Conservation (phyloP, 2,329 filamentous ascomycete species). For the Neurospora crassa region DNA sequence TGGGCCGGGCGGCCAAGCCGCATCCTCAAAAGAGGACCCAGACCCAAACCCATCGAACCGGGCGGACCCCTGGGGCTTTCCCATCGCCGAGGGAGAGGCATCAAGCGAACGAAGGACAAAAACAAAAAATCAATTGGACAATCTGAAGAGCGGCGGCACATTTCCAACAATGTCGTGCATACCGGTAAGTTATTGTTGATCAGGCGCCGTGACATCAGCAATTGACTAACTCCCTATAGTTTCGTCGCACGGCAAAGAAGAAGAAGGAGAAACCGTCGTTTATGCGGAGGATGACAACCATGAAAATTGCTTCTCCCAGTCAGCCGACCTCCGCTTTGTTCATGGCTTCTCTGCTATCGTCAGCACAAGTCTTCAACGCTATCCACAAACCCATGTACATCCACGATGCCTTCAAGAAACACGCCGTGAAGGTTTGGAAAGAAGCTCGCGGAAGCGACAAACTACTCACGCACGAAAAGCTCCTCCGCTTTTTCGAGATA, state of each 20-base stretch:
- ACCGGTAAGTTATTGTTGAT: neutral
- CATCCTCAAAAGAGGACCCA: neutral
- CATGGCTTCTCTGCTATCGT: slow-evolving; percentile 9
- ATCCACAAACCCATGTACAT: slow-evolving; percentile 9
- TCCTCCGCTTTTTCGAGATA: slow-evolving; percentile 39
- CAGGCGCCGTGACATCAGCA: neutral
- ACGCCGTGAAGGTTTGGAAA: slow-evolving; percentile 39
- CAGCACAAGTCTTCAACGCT: slow-evolving; percentile 15
- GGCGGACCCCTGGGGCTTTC: neutral
- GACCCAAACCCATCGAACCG: neutral
- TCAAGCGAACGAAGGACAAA: neutral
- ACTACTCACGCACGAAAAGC: slow-evolving; percentile 27
- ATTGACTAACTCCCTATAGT: slow-evolving; percentile 4
- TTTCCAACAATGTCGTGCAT: neutral
- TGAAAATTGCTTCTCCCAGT: slow-evolving; percentile 10
- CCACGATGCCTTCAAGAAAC: slow-evolving; percentile 34
- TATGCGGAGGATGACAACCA: slow-evolving; percentile 17
- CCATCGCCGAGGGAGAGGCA: neutral
- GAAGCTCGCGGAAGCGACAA: slow-evolving; percentile 27
- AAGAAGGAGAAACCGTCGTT: slow-evolving; percentile 15
- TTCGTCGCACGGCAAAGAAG: slow-evolving; percentile 4
- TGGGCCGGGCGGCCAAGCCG: neutral
- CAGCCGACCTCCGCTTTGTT: slow-evolving; percentile 11
- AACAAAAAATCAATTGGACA: neutral
- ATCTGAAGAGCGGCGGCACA: neutral